Percentiles rank a stretch among this genome's conserved stretches.
Conservation (phyloP, 2,329 filamentous ascomycete species). For the Neopestalotiopsis clavispora region DNA sequence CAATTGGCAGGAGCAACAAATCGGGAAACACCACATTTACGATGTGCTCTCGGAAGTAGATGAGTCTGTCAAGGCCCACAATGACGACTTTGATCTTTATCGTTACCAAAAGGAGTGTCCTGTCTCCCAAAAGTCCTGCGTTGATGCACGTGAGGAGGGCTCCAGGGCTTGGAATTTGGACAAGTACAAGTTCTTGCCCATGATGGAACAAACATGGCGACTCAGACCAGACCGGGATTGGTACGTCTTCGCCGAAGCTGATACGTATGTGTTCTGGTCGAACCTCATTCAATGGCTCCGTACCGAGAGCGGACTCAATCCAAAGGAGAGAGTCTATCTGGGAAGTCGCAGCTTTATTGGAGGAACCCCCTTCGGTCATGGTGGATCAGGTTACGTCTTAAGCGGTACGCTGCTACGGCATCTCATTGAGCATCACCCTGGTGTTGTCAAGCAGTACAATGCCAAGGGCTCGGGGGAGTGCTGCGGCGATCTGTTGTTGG, state of each 20-base stretch:
- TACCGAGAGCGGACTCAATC: constrained; percentile 43
- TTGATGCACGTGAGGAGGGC: constrained; percentile 36
- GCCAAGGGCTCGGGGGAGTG: constrained; percentile 47
- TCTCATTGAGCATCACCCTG: constrained; percentile 47
- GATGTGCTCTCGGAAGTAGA: constrained; percentile 42
- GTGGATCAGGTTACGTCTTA: constrained; percentile 62
- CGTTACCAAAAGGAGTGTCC: constrained; percentile 50
- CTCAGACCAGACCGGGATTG: constrained; percentile 58
- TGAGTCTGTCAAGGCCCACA: constrained; percentile 42
- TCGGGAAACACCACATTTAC: constrained; percentile 49
- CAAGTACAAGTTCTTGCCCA: constrained; percentile 66
- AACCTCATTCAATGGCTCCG: constrained; percentile 57
- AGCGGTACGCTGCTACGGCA: constrained; percentile 56
- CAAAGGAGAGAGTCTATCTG: constrained; percentile 51
- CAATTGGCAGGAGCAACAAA: constrained; percentile 48
- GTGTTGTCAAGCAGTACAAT: constrained; percentile 53
- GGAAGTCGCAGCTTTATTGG: constrained; percentile 55
- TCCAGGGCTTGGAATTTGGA: constrained; percentile 57
- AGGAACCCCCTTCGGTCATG: constrained; percentile 57
- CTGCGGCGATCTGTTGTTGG: constrained; percentile 58
- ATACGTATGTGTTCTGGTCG: constrained; percentile 62
- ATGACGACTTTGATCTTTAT: constrained; percentile 51
- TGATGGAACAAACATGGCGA: constrained; percentile 59
- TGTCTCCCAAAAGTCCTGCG: constrained; percentile 50
- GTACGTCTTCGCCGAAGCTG: constrained; percentile 65